phyloP scores from a whole-genome alignment of 2,329 filamentous ascomycete genomes.

The Arthroderma sp. region DNA sequence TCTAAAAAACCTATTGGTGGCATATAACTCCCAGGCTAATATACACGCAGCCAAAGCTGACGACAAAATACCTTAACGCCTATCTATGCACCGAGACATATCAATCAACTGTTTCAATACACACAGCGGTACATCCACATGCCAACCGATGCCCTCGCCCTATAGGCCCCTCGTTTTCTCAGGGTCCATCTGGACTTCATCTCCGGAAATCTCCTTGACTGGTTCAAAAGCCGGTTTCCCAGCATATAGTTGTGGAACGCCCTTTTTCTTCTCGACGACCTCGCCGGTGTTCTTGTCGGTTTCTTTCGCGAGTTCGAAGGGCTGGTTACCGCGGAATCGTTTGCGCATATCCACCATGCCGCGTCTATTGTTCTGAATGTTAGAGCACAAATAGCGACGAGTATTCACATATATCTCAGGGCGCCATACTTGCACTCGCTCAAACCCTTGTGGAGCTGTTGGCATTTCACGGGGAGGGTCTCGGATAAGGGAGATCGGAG shows the following conservation, averaged over 20 bases:
- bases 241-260: constrained; percentile 61
- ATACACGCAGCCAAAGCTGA: too few relatives aligned
- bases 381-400: too few relatives aligned
- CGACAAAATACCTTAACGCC: too few relatives aligned
- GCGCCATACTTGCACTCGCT: constrained; percentile 63
- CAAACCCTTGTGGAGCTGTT: constrained; percentile 84
- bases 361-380: constrained; percentile 32
- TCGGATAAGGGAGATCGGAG: constrained; percentile 69
- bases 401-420: too few relatives aligned
- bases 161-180: constrained; percentile 35
- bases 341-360: constrained; percentile 98
- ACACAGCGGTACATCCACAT: too few relatives aligned
- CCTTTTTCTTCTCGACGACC: constrained; percentile 15
- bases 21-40: too few relatives aligned
- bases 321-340: constrained; percentile 87
- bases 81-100: too few relatives aligned
- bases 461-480: constrained; percentile 72
- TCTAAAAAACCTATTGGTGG: too few relatives aligned
- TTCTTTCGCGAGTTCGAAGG: constrained; percentile 56
- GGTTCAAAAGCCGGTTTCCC: constrained; percentile 58
- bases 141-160: constrained; percentile 2
- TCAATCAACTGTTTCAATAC: too few relatives aligned
- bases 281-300: constrained; percentile 31
- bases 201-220: constrained; percentile 53
- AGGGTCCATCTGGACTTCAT: constrained; percentile 43